phyloP scores from a whole-genome alignment of 2,329 filamentous ascomycete species.

The Huntiella omanensis region DNA sequence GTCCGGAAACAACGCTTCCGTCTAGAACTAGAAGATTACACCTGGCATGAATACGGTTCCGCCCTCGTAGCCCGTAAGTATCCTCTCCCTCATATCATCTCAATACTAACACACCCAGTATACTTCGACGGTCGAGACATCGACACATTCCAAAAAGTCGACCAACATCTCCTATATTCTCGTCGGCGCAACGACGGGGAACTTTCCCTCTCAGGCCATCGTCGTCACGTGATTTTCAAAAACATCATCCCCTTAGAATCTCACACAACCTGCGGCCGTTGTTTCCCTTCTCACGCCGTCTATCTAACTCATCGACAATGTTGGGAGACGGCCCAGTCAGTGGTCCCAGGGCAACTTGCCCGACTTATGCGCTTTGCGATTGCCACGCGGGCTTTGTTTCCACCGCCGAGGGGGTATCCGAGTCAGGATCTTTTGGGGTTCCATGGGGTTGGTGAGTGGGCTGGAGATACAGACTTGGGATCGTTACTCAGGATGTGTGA shows the following conservation, averaged over 20 bases:
- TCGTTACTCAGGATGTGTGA: slow-evolving; percentile 2
- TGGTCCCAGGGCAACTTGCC: slow-evolving; percentile 5
- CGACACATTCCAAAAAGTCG: slow-evolving; percentile 7
- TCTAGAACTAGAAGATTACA: slow-evolving; percentile 4
- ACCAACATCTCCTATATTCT: slow-evolving; percentile 2
- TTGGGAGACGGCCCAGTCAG: slow-evolving; percentile 5
- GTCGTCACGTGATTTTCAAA: slow-evolving; percentile 10
- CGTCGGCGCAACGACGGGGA: slow-evolving; percentile 10
- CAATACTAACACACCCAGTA: slow-evolving; percentile 5
- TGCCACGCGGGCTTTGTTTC: slow-evolving; percentile 9
- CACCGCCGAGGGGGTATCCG: slow-evolving; percentile 4
- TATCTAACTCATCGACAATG: slow-evolving; percentile 9
- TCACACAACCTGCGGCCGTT: slow-evolving; percentile 9
- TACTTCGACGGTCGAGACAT: slow-evolving; percentile 10
- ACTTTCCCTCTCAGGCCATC: slow-evolving; percentile 2
- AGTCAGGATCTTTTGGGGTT: slow-evolving; percentile 9
- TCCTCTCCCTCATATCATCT: not conserved
- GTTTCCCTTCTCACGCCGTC: slow-evolving; percentile 6
- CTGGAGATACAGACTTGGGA: not conserved
- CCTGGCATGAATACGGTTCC: not conserved
- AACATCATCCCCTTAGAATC: slow-evolving; percentile 10
- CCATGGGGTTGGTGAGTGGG: not conserved
- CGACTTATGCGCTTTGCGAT: slow-evolving; percentile 9
- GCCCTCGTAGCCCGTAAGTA: slow-evolving; percentile 8
- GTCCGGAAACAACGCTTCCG: slow-evolving; percentile 7